Evolutionary conservation across 2,329 filamentous ascomycete genomes (phyloP).

Genomic region (Trichoderma citrinoviride): DNA sequence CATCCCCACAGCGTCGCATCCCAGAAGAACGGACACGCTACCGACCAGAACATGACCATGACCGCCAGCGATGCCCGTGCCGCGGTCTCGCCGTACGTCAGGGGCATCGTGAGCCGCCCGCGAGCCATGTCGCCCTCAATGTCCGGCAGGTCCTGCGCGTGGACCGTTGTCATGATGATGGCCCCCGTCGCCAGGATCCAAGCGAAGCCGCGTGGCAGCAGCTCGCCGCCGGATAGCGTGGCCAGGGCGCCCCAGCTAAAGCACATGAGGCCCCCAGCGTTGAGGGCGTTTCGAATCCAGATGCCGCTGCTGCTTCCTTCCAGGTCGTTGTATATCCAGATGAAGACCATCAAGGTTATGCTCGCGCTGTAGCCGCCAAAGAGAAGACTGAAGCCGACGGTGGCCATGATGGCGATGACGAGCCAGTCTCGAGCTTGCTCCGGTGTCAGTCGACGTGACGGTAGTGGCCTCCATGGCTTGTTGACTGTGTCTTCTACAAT

Average conservation of each 20-base stretch:
- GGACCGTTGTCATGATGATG: slow-evolving; percentile 31
- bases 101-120: slow-evolving; percentile 29
- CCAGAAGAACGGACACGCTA: slow-evolving; percentile 22
- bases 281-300: slow-evolving; percentile 30
- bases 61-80: slow-evolving; percentile 23
- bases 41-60: slow-evolving; percentile 26
- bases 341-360: slow-evolving; percentile 27
- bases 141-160: slow-evolving; percentile 31
- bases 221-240: slow-evolving; percentile 21
- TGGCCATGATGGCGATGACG: slow-evolving; percentile 27
- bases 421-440: slow-evolving; percentile 29
- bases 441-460: slow-evolving; percentile 27
- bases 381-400: slow-evolving; percentile 20
- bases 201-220: slow-evolving; percentile 21
- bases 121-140: slow-evolving; percentile 31
- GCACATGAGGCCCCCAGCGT: slow-evolving; percentile 30
- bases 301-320: slow-evolving; percentile 28
- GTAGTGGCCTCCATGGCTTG: slow-evolving; percentile 35
- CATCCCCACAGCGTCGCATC: slow-evolving; percentile 12
- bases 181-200: slow-evolving; percentile 29
- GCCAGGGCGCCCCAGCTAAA: slow-evolving; percentile 32
- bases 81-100: slow-evolving; percentile 29
- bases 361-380: slow-evolving; percentile 26
- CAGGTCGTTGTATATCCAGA: slow-evolving; percentile 36
- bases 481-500: slow-evolving; percentile 32